These are phyloP conservation scores for Saccharomyces paradoxus DNA, from an alignment of 805 yeast species.

Conservation along the genomic window DNA sequence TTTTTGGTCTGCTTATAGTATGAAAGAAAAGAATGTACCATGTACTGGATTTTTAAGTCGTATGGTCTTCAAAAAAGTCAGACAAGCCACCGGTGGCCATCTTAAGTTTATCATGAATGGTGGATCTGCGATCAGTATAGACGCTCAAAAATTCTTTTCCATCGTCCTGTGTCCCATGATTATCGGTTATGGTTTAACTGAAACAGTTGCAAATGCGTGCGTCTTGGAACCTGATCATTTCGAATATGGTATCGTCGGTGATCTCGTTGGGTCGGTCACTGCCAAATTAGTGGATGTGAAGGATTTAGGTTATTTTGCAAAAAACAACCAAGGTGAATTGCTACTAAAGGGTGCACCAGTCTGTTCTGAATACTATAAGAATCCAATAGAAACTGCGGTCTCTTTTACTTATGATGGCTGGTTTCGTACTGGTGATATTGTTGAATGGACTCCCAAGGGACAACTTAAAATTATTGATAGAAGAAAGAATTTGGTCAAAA, in stretches of 20 bases:
- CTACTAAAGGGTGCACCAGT: conserved; percentile 70
- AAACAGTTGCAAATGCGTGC: conserved; percentile 84
- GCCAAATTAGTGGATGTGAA: conserved; percentile 84
- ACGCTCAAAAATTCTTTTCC: conserved; percentile 75
- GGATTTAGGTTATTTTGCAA: conserved; percentile 85
- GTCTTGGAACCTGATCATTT: conserved; percentile 53
- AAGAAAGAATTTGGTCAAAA: conserved; percentile 91
- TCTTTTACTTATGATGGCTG: conserved; percentile 82
- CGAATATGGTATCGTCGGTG: conserved; percentile 74
- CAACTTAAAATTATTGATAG: conserved; percentile 82
- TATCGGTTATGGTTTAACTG: conserved; percentile 94
- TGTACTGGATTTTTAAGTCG: conserved; percentile 59
- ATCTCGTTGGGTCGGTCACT: conserved; percentile 72
- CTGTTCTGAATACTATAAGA: conserved; percentile 69
- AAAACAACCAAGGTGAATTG: conserved; percentile 89
- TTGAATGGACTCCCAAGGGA: conserved; percentile 81
- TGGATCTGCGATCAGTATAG: conserved; percentile 80
- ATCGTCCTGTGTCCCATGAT: conserved; percentile 78
- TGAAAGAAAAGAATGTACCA: conserved; percentile 72
- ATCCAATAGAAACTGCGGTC: conserved; percentile 67
- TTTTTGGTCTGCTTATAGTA: conserved; percentile 81
- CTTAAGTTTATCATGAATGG: conserved; percentile 72
- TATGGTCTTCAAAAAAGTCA: conserved; percentile 76
- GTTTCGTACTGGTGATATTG: conserved; percentile 96
- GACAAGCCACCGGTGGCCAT: conserved; percentile 91